Base-by-base conservation (phyloP, 306 rosid species). In the Dryas drummondii region DNA sequence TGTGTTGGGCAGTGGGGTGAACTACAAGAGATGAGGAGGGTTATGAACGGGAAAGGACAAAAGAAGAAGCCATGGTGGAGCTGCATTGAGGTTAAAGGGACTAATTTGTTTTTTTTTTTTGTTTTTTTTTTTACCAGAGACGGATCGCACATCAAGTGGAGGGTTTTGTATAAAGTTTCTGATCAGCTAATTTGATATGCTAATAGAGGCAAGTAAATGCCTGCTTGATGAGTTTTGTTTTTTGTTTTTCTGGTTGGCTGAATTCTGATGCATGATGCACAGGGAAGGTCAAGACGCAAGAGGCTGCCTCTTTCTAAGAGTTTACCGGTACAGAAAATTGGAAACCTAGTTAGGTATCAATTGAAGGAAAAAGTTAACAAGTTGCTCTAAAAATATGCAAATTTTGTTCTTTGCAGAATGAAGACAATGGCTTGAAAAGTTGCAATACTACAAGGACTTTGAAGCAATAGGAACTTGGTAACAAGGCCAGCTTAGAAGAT, bases 51-150 rank as follows among this genome's bases (percentile, higher is more conserved):
- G 76, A 83, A 66, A 66, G 81, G 82, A 62, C 70, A 86, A 47
- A 87, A 81, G 76, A 89, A 86, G 85, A 86, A 81, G 80, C 91
- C 89, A 7, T 85, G 89, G 41, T 84, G 91, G 91, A 86, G 89
- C 68, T 89, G 80, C 79, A 75, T 84, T 9, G 91, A 84, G 76
- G 77, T 72, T 26, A 73, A 78, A 1, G 84, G 87, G 68, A 54
- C 14, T 17, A 19, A 68, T 32, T 66, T 27, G 42, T 9, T 56
- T 4, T 6, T 11, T 14, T n/a, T n/a, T n/a, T n/a, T n/a, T n/a
- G n/a, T n/a, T n/a, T n/a, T n/a, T n/a, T n/a, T n/a, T n/a, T n/a
- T 83, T 77, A 84, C 86, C 4, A 77, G 82, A 7, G 84, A 83
- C 81, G 56, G 77, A 66, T 72, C 0, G 22, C 22, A 22, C 62